phyloP scores from a whole-genome alignment of 768 basidiomycete species.

The Lactifluus hygrophoroides region DNA sequence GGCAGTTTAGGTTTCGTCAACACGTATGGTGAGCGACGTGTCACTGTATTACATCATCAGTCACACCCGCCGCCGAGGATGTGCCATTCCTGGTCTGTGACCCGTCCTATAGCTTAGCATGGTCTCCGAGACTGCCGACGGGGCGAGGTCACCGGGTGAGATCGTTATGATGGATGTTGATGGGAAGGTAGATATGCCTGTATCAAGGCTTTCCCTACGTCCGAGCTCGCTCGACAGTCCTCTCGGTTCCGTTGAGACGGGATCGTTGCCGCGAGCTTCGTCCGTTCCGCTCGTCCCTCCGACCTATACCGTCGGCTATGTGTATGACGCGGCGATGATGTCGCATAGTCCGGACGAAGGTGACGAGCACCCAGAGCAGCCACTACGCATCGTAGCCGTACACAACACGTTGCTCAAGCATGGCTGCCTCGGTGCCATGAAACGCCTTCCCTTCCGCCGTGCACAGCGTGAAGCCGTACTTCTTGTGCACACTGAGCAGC shows the following conservation, averaged over 20 bases:
- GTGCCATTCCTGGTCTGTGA: neutral
- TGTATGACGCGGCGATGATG: conserved; percentile 85
- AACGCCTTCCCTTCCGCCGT: conserved; percentile 63
- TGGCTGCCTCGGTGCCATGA: conserved; percentile 63
- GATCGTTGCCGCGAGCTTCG: conserved; percentile 23
- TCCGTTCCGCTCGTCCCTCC: conserved; percentile 21
- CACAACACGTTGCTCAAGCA: conserved; percentile 53
- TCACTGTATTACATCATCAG: conserved; percentile 4
- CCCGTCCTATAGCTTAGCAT: neutral
- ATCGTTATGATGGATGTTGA: conserved; percentile 8
- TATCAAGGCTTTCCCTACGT: neutral
- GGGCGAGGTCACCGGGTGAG: conserved; percentile 2
- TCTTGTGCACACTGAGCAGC: conserved; percentile 84
- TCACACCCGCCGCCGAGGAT: no score
- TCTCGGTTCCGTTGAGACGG: conserved; percentile 6
- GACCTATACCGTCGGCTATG: conserved; percentile 57
- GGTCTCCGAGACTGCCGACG: conserved; percentile 10
- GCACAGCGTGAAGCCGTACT: conserved; percentile 72
- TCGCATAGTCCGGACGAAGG: conserved; percentile 59
- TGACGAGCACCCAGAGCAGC: conserved; percentile 70
- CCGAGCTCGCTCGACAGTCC: conserved; percentile 1
- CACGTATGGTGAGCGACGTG: no score
- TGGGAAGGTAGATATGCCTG: neutral
- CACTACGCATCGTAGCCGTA: conserved; percentile 70
- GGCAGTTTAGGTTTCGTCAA: neutral